Percentiles rank a stretch among this genome's conserved stretches.
Conservation (phyloP, 805 yeast genomes). For the Nadsonia fulvescens region DNA sequence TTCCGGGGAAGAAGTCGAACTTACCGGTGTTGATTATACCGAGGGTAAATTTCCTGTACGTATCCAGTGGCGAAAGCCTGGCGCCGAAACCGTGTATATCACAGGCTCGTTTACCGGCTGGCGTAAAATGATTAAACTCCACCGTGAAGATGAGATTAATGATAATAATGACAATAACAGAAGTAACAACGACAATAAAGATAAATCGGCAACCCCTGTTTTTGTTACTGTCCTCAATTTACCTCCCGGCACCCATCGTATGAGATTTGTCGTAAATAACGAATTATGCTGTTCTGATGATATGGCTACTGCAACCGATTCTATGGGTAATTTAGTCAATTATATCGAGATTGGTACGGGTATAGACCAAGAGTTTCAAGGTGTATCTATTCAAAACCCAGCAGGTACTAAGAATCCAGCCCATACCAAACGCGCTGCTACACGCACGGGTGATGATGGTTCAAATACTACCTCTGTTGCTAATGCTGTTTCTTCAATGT, state of each 20-base stretch:
- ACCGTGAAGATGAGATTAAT: too few species aligned
- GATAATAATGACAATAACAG: slow-evolving; percentile 21
- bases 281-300: slow-evolving; percentile 76
- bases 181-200: too few species aligned
- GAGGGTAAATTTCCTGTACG: slow-evolving; percentile 30
- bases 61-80: slow-evolving; percentile 92
- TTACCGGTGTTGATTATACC: slow-evolving; percentile 10
- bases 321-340: slow-evolving; percentile 87
- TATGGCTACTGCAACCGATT: slow-evolving; percentile 89
- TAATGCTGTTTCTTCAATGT: too few species aligned
- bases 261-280: slow-evolving; percentile 83
- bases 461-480: too few species aligned
- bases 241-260: slow-evolving; percentile 82
- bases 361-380: slow-evolving; percentile 3
- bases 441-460: slow-evolving; percentile 2
- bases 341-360: slow-evolving; percentile 30
- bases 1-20: slow-evolving; percentile 19
- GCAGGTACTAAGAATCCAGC: slow-evolving; percentile 3
- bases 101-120: slow-evolving; percentile 97
- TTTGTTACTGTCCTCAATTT: slow-evolving; percentile 19
- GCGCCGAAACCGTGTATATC: slow-evolving; percentile 80
- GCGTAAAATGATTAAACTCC: slow-evolving; percentile 90
- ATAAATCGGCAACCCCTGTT: too few species aligned
- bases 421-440: slow-evolving; percentile 1
- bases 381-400: too few species aligned